These are phyloP conservation scores for Hyphodiscus sp. DNA, from an alignment of 2,329 filamentous ascomycete species.

Conservation along the genomic window DNA sequence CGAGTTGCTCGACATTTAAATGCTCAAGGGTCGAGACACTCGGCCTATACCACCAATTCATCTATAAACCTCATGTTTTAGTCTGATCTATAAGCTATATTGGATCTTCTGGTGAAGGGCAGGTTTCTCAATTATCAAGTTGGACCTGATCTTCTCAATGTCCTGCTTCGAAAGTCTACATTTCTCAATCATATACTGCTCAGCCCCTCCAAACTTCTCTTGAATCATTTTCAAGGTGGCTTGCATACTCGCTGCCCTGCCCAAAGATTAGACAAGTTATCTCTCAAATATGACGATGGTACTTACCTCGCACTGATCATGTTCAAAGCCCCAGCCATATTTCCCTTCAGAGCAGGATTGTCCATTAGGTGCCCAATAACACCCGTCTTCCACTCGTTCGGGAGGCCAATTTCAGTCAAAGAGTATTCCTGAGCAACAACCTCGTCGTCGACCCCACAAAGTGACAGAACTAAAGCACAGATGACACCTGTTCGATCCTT, in stretches of 20 bases:
- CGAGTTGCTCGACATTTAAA: too few relatives aligned
- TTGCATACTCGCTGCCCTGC: slow-evolving; percentile 43
- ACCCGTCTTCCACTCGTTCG: slow-evolving; percentile 40
- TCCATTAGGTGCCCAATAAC: slow-evolving; percentile 45
- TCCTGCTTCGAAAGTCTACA: slow-evolving; percentile 52
- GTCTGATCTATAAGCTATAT: slow-evolving; percentile 4
- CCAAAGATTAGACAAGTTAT: slow-evolving; percentile 2
- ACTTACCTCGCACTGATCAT: slow-evolving; percentile 36
- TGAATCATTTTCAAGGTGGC: slow-evolving; percentile 47
- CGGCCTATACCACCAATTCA: too few relatives aligned
- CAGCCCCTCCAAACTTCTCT: slow-evolving; percentile 54
- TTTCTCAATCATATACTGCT: slow-evolving; percentile 53
- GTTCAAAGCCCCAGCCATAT: slow-evolving; percentile 34
- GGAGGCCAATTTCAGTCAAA: slow-evolving; percentile 57
- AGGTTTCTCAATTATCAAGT: slow-evolving; percentile 35
- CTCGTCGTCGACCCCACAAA: slow-evolving; percentile 55
- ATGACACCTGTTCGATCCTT: slow-evolving; percentile 73
- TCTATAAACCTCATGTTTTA: background rate
- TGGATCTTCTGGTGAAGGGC: slow-evolving; percentile 11
- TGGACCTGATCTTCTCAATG: slow-evolving; percentile 45
- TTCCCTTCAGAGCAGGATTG: slow-evolving; percentile 40
- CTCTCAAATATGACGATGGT: background rate
- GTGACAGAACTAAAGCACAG: slow-evolving; percentile 56
- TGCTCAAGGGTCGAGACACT: too few relatives aligned
- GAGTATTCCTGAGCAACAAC: slow-evolving; percentile 62